Percentiles rank a stretch among this genome's conserved stretches.
Evolutionary conservation across 129 eudicot genomes (phyloP).

Genomic region (Artemisia argyi): DNA sequence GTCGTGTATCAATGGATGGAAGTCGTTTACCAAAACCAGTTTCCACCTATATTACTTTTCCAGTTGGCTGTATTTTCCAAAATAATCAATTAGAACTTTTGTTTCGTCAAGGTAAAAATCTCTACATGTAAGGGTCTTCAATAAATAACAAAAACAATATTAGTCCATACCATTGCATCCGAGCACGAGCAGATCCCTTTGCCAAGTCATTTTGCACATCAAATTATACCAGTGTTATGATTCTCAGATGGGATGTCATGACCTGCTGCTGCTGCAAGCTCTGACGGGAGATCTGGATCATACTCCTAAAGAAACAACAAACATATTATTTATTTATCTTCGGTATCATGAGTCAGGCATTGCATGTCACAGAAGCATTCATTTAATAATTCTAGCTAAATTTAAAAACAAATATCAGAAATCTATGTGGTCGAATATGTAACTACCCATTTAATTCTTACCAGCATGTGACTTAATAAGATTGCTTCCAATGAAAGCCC

Average conservation of each 20-base stretch:
- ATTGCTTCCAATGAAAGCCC: too few species aligned
- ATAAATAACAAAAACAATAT: neutral
- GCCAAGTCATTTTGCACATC: conserved; percentile 57
- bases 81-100: conserved; percentile 11
- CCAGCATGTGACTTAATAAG: too few species aligned
- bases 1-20: conserved; percentile 85
- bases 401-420: too few species aligned
- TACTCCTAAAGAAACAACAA: too few species aligned
- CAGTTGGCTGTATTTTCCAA: conserved; percentile 63
- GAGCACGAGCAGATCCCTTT: conserved; percentile 52
- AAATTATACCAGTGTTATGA: conserved; percentile 38
- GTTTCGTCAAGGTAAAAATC: conserved; percentile 8
- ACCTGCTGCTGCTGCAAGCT: conserved; percentile 97
- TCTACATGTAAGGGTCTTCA: conserved; percentile 14
- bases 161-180: conserved; percentile 63
- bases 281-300: conserved; percentile 93
- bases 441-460: too few species aligned
- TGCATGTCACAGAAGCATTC: too few species aligned
- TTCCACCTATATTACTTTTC: conserved; percentile 94
- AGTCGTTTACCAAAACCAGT: conserved; percentile 76
- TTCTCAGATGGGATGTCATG: conserved; percentile 66
- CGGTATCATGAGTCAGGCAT: too few species aligned
- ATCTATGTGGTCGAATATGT: too few species aligned
- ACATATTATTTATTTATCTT: too few species aligned
- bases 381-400: too few species aligned